These are phyloP conservation scores for Exophiala phaeomuriformis DNA, from an alignment of 2,329 filamentous ascomycete genomes.

Conservation along the genomic window DNA sequence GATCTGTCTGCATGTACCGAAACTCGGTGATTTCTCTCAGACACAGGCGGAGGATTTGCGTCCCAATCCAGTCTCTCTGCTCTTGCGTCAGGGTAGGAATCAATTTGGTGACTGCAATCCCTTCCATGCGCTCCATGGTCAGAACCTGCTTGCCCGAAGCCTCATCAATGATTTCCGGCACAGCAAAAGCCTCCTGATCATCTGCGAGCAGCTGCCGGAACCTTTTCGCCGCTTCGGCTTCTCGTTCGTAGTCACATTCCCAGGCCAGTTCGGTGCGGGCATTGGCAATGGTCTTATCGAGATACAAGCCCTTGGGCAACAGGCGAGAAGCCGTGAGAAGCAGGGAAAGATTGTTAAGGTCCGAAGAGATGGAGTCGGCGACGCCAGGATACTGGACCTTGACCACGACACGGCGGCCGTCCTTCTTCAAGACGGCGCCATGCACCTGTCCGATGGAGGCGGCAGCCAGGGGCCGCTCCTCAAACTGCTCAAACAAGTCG, in stretches of 20 bases:
- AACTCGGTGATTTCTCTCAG: conserved; percentile 91
- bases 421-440: conserved; percentile 64
- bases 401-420: conserved; percentile 71
- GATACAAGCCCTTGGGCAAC: conserved; percentile 82
- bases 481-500: conserved; percentile 72
- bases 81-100: conserved; percentile 66
- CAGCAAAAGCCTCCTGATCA: conserved; percentile 65
- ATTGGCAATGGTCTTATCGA: conserved; percentile 96
- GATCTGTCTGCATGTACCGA: conserved; percentile 97
- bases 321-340: conserved; percentile 85
- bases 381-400: conserved; percentile 98
- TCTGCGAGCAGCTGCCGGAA: conserved; percentile 72
- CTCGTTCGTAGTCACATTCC: conserved; percentile 93
- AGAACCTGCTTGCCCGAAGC: conserved; percentile 80
- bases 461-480: conserved; percentile 86
- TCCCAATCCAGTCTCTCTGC: conserved; percentile 93
- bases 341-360: conserved; percentile 85
- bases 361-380: conserved; percentile 89
- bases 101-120: conserved; percentile 70
- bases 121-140: conserved; percentile 87
- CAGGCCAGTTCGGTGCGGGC: conserved; percentile 84
- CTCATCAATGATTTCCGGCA: conserved; percentile 69
- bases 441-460: conserved; percentile 97
- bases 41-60: conserved; percentile 83
- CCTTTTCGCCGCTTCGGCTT: conserved; percentile 69